Percentiles rank a stretch among this genome's conserved stretches.
Evolutionary conservation across 352 stramenopile species (phyloP).

Genomic region (Pythium grandisporangium): DNA sequence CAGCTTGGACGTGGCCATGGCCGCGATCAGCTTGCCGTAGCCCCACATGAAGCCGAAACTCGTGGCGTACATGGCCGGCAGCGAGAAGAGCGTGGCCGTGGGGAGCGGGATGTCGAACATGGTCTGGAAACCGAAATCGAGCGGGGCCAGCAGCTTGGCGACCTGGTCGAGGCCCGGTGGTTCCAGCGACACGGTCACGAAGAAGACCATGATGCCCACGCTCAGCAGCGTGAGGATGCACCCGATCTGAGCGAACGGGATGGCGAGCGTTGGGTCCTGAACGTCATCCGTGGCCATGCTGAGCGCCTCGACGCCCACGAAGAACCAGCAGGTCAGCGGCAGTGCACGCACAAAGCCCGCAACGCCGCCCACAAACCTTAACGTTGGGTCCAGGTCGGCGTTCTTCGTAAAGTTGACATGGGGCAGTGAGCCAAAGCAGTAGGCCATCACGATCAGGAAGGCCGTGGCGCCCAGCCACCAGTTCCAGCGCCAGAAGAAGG

Average conservation of each 20-base stretch:
- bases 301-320: constrained; percentile 20
- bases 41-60: constrained; percentile 24
- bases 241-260: constrained; percentile 15
- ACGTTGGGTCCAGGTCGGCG: constrained; percentile 6
- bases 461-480: constrained; percentile 5
- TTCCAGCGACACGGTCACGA: constrained; percentile 15
- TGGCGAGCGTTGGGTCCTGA: constrained; percentile 1
- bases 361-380: constrained; percentile 11
- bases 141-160: constrained; percentile 12
- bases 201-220: constrained; percentile 10
- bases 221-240: constrained; percentile 14
- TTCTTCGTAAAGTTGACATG: constrained; percentile 13
- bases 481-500: constrained; percentile 20
- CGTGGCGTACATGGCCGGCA: constrained; percentile 20
- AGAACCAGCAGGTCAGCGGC: constrained; percentile 16
- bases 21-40: constrained; percentile 13
- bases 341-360: constrained; percentile 13
- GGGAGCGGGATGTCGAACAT: constrained; percentile 13
- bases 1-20: constrained; percentile 16
- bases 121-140: constrained; percentile 18
- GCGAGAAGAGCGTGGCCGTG: constrained; percentile 16
- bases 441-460: constrained; percentile 11
- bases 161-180: constrained; percentile 11
- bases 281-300: constrained; percentile 15
- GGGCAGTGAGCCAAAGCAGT: constrained; percentile 10